phyloP scores from a whole-genome alignment of 1,284 basidiomycete species.

The Bothia castanella region DNA sequence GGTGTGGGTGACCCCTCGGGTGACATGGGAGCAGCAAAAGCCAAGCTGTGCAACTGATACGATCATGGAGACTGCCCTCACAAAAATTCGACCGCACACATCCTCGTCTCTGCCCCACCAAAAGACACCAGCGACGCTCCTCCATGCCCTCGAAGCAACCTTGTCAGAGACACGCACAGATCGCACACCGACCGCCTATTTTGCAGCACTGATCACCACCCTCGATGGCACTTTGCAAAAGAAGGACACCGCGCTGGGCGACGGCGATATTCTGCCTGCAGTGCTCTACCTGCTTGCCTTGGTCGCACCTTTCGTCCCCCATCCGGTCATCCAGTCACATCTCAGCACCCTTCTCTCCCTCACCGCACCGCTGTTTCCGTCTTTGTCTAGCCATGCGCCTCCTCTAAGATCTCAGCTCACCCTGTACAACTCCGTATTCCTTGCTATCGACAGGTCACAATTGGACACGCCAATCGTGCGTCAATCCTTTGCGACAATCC shows the following conservation, averaged over 20 bases:
- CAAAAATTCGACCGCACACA: conserved; percentile 87
- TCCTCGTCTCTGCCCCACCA: conserved; percentile 83
- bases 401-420: conserved; percentile 71
- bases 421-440: conserved; percentile 67
- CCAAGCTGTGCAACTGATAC: background rate
- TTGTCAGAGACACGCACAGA: conserved; percentile 76
- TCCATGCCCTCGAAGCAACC: conserved; percentile 87
- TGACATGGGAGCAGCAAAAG: background rate
- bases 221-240: conserved; percentile 71
- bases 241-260: conserved; percentile 57
- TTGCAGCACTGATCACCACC: conserved; percentile 79
- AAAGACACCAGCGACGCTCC: conserved; percentile 85
- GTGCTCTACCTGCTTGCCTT: conserved; percentile 88
- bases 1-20: conserved; percentile 46
- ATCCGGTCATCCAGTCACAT: conserved; percentile 69
- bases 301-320: conserved; percentile 70
- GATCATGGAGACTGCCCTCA: conserved; percentile 60
- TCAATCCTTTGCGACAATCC: conserved; percentile 72
- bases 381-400: conserved; percentile 60
- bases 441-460: conserved; percentile 65
- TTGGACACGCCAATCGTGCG: conserved; percentile 67
- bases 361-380: conserved; percentile 75
- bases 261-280: conserved; percentile 83
- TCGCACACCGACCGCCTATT: conserved; percentile 79
- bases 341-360: conserved; percentile 62